Evolutionary conservation across 176 grass and related monocot species (phyloP), one percentile per base, ranked within the genome.

Genomic region (Bonia amplexicaulis): DNA sequence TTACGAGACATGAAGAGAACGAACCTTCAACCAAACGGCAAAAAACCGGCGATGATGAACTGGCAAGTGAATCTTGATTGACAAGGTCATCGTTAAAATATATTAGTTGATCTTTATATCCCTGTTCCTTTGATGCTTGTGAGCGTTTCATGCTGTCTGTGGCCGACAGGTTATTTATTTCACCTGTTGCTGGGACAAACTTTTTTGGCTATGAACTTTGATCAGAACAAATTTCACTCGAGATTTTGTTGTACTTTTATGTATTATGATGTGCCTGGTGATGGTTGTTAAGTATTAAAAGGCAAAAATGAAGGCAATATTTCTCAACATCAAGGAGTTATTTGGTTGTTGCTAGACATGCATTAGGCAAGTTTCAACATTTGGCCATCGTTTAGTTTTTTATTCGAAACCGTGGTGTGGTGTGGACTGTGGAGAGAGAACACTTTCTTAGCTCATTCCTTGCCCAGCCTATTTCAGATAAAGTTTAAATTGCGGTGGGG

Each of bases 1-100:
- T 15, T 10, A 25, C 79, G 12, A n/a, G 55, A 7, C 42, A 80
- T 14, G 81, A 66, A 17, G 80, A 76, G 25, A 80, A 86, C 6
- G 92, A 82, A 62, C 87, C 60, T 69, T 73, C 70, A 25, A 81
- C 70, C 26, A 99, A 96, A 83, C 88, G 91, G 46, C 93, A 91
- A 71, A 96, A 96, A 80, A 85, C 9, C 59, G 4, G 25, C 22
- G 48, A 81, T 58, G 68, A 73, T 71, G 84, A 75, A 81, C 76
- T 33, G 9, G 27, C 77, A 15, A 80, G n/a, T 0, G 58, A 97
- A 80, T 65, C 66, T 85, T 92, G 85, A 93, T 87, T 81, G 27
- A 29, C 55, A 35, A 23, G 39, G 53, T 59, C 48, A 75, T 11
- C 6, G 0, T 23, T 81, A 51, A 53, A 75, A 33, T 17, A 54